phyloP scores from a whole-genome alignment of 495 filamentous ascomycete species.

The Letharia columbiana region DNA sequence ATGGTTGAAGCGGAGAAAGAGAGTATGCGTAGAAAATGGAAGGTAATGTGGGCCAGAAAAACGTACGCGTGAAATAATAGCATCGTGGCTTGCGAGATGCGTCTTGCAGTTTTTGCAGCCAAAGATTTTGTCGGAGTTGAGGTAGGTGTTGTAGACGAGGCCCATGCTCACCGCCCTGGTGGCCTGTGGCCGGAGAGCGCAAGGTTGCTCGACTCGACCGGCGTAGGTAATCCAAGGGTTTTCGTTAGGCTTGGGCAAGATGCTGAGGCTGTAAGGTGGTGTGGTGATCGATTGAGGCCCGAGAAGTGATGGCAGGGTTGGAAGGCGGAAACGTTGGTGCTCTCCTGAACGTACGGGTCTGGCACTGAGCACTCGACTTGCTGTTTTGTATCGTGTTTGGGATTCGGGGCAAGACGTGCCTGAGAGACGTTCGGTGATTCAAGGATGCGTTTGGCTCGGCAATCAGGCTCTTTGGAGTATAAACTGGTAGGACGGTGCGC shows the following conservation, averaged over 20 bases:
- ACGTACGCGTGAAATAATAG: conserved; percentile 86
- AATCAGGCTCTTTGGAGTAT: neutral
- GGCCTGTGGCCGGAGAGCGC: neutral
- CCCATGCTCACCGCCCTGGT: conserved; percentile 56
- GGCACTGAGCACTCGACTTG: neutral
- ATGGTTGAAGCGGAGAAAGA: conserved; percentile 13
- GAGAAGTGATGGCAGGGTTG: neutral
- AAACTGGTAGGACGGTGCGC: neutral
- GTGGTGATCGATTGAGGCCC: neutral
- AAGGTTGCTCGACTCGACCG: neutral
- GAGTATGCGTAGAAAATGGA: conserved; percentile 11
- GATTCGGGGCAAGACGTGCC: neutral
- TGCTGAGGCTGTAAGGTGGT: neutral
- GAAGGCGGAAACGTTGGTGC: neutral
- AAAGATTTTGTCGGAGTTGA: conserved; percentile 82
- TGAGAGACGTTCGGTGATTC: neutral
- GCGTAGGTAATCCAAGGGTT: neutral
- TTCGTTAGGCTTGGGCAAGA: neutral
- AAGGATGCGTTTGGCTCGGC: neutral
- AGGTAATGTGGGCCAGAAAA: conserved; percentile 6
- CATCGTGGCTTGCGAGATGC: conserved; percentile 87
- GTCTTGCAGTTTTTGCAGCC: conserved; percentile 95
- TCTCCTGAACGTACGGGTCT: neutral
- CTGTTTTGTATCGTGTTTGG: neutral
- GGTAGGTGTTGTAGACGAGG: conserved; percentile 90